Conservation (phyloP, 768 basidiomycete genomes). For the Tylopilus sp. region DNA sequence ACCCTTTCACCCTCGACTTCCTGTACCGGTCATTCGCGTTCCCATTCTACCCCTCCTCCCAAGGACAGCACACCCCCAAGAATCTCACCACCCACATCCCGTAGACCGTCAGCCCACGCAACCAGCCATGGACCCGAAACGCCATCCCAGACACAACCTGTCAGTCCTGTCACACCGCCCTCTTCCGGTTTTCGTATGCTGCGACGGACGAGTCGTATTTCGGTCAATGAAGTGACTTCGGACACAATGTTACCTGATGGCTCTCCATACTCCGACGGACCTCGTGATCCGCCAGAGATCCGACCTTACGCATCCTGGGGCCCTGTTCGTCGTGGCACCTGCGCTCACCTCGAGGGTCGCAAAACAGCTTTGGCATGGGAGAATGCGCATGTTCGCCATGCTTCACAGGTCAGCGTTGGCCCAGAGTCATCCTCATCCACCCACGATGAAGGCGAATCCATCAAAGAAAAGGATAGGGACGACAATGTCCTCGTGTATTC, state of each 20-base stretch:
- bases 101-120: conserved; percentile 7
- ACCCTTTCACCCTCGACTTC: conserved; percentile 28
- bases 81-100: conserved; percentile 20
- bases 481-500: conserved; percentile 12
- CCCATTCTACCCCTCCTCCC: conserved; percentile 14
- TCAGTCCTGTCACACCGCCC: not conserved
- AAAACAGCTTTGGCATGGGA: conserved; percentile 10
- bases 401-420: conserved; percentile 3
- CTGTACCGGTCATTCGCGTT: conserved; percentile 21
- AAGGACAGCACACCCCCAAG: conserved; percentile 9
- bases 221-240: conserved; percentile 3
- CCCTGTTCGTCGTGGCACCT: conserved; percentile 18
- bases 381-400: not conserved
- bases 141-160: conserved; percentile 13
- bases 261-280: conserved; percentile 7
- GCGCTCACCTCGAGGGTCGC: conserved; percentile 2
- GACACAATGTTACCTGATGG: conserved; percentile 3
- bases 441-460: conserved; percentile 14
- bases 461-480: conserved; percentile 1
- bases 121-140: conserved; percentile 7
- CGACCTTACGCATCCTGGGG: conserved; percentile 12
- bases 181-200: conserved; percentile 16
- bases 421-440: conserved; percentile 2
- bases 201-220: conserved; percentile 22
- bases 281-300: conserved; percentile 20